Evolutionary conservation across 2,329 filamentous ascomycete species (phyloP).

Genomic region (Penicillium sp.): DNA sequence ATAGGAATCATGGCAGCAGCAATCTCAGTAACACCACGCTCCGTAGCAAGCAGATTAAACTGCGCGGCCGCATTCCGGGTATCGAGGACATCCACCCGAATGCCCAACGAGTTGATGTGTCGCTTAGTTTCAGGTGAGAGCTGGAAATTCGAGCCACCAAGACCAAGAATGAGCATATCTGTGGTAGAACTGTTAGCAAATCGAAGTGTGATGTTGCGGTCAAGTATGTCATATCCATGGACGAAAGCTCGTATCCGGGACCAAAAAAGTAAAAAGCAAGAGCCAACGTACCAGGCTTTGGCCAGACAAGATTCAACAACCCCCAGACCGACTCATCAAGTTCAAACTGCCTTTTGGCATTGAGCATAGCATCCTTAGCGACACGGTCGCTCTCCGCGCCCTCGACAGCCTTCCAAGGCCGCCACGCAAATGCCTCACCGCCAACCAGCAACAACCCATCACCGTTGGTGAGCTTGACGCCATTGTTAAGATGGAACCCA

Average conservation of each 20-base stretch:
- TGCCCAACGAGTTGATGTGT: constrained; percentile 73
- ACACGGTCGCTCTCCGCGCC: constrained; percentile 33
- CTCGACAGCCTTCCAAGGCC: constrained; percentile 65
- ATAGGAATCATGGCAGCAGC: constrained; percentile 85
- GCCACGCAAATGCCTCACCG: constrained; percentile 86
- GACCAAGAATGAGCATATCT: constrained; percentile 88
- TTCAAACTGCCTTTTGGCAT: constrained; percentile 79
- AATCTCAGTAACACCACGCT: constrained; percentile 79
- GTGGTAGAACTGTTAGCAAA: constrained; percentile 10
- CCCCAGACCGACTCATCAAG: constrained; percentile 70
- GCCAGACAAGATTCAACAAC: constrained; percentile 75
- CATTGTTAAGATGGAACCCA: constrained; percentile 85
- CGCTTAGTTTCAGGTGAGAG: constrained; percentile 72
- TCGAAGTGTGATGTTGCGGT: background rate
- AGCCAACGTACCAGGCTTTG: constrained; percentile 71
- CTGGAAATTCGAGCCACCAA: constrained; percentile 73
- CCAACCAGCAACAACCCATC: constrained; percentile 75
- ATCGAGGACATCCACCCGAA: constrained; percentile 84
- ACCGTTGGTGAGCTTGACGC: constrained; percentile 66
- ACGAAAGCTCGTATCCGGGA: constrained; percentile 3
- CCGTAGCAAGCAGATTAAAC: constrained; percentile 93
- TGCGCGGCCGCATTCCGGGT: constrained; percentile 91
- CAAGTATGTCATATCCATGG: background rate
- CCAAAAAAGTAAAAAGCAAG: constrained; percentile 3
- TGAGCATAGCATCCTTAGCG: constrained; percentile 57